These are phyloP conservation scores for Lojkania enalia DNA, from an alignment of 2,329 filamentous ascomycete species.

Conservation along the genomic window DNA sequence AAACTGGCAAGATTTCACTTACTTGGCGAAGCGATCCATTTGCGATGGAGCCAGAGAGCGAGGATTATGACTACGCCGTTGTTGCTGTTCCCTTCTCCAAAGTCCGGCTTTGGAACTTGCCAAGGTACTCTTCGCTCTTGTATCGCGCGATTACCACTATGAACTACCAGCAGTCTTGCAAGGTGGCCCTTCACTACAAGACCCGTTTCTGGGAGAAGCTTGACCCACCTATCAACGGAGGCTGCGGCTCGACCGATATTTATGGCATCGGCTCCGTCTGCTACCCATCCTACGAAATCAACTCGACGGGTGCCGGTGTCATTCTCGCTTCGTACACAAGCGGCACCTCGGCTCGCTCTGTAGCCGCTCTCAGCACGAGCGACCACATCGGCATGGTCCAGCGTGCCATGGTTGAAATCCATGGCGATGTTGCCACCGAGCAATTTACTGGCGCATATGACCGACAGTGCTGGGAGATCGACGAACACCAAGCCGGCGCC, in stretches of 20 bases:
- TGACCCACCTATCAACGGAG: constrained; percentile 62
- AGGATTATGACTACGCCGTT: constrained; percentile 68
- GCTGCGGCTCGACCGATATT: constrained; percentile 64
- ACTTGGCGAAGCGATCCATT: constrained; percentile 58
- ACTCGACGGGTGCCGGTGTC: constrained; percentile 63
- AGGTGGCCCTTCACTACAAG: constrained; percentile 68
- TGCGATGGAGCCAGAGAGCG: constrained; percentile 48
- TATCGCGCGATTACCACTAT: constrained; percentile 53
- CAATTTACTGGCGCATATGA: constrained; percentile 69
- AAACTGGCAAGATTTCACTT: constrained; percentile 59
- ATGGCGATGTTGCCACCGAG: constrained; percentile 61
- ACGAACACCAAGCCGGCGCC: constrained; percentile 63
- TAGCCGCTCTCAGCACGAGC: constrained; percentile 56
- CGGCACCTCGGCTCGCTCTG: constrained; percentile 50
- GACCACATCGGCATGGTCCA: constrained; percentile 67
- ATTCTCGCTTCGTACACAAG: constrained; percentile 64
- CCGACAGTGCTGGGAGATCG: constrained; percentile 66
- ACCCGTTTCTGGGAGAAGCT: constrained; percentile 65
- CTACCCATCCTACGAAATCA: constrained; percentile 70
- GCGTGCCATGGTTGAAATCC: constrained; percentile 69
- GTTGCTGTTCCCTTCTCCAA: constrained; percentile 67
- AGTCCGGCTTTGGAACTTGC: constrained; percentile 65
- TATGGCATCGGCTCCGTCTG: constrained; percentile 64
- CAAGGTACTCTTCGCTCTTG: constrained; percentile 56
- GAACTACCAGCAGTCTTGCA: constrained; percentile 57